Evolutionary conservation across 805 yeast species (phyloP).

Genomic region (Nakazawaea anatomiae): DNA sequence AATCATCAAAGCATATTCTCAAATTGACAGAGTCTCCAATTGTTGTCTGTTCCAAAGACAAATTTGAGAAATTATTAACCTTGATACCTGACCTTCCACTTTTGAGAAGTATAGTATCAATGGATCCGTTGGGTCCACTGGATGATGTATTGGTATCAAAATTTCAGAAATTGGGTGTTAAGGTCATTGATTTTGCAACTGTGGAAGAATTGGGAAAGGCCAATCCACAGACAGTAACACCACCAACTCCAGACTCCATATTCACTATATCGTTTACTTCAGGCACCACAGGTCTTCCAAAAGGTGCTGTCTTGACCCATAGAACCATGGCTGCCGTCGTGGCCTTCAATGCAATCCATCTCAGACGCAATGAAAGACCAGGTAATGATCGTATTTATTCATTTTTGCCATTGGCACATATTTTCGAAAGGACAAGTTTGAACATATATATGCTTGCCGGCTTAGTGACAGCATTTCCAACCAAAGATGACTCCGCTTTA

Average conservation of each 20-base stretch:
- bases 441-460: constrained; percentile 7
- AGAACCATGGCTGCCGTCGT: constrained; percentile 38
- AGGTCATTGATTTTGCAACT: constrained; percentile 34
- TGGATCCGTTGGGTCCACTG: constrained; percentile 38
- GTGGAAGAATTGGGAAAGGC: constrained; percentile 24
- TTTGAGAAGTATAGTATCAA: constrained; percentile 49
- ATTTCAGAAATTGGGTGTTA: constrained; percentile 31
- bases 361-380: neutral
- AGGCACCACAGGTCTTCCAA: constrained; percentile 77
- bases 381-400: constrained; percentile 3
- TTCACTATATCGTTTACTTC: constrained; percentile 46
- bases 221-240: neutral
- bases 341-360: constrained; percentile 15
- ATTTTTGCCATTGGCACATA: constrained; percentile 15
- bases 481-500: constrained; percentile 39
- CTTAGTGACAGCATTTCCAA: constrained; percentile 41
- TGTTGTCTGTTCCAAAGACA: constrained; percentile 46
- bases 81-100: constrained; percentile 30
- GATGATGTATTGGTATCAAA: constrained; percentile 26
- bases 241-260: constrained; percentile 21
- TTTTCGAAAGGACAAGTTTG: constrained; percentile 15
- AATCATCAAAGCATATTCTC: constrained; percentile 59
- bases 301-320: constrained; percentile 68
- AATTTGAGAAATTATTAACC: constrained; percentile 40
- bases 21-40: constrained; percentile 54